phyloP scores from a whole-genome alignment of 345 rosid species.

The Anastatica hierochuntica region DNA sequence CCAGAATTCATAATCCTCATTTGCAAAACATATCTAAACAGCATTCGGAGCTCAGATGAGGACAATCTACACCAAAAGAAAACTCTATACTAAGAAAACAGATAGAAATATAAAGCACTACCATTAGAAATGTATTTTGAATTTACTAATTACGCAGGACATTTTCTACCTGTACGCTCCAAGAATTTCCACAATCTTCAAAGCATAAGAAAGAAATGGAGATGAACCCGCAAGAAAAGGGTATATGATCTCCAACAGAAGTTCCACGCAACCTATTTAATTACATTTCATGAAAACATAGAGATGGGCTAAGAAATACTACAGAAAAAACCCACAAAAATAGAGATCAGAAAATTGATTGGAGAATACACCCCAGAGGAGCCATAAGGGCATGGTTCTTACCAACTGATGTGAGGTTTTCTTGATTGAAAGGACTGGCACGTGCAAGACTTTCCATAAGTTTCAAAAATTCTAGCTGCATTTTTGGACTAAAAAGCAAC shows the following conservation, averaged over 20 bases:
- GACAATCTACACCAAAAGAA: conserved; percentile 64
- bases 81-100: conserved; percentile 14
- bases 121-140: conserved; percentile 1
- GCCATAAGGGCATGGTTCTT: conserved; percentile 20
- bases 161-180: conserved; percentile 69
- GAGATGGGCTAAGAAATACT: not conserved
- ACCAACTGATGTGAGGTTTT: conserved; percentile 85
- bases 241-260: conserved; percentile 67
- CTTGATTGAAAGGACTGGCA: conserved; percentile 75
- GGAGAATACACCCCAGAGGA: not conserved
- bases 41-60: conserved; percentile 63
- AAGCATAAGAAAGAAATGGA: conserved; percentile 53
- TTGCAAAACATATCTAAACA: conserved; percentile 62
- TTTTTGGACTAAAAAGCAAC: conserved; percentile 70
- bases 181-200: conserved; percentile 87
- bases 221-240: conserved; percentile 75
- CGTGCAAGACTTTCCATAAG: conserved; percentile 72
- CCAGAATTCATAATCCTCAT: conserved; percentile 63
- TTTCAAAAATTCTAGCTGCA: conserved; percentile 67
- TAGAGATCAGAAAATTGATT: too few relatives aligned
- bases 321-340: not conserved
- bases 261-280: conserved; percentile 69
- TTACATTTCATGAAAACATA: not conserved
- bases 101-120: conserved; percentile 9
- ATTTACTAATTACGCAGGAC: conserved; percentile 4